A percentile compares a stretch with the other conserved stretches of the same genome.
phyloP scores from a whole-genome alignment of 345 rosid species.

The Citrus sp. region DNA sequence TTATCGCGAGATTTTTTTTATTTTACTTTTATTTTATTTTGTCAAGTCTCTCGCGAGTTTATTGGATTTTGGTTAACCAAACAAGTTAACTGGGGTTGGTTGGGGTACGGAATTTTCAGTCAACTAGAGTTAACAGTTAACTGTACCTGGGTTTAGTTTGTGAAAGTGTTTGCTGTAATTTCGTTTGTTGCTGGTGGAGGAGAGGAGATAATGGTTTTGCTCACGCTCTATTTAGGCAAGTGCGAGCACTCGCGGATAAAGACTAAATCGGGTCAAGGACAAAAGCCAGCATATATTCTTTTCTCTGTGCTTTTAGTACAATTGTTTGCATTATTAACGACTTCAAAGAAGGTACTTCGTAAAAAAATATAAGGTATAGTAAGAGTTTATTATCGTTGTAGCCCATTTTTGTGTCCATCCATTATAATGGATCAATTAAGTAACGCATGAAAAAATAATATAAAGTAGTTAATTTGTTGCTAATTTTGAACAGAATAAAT shows the following conservation, averaged over 20 bases:
- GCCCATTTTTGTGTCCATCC: no score
- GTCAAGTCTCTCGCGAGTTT: not conserved
- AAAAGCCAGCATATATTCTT: no score
- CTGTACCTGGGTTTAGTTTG: constrained; percentile 5
- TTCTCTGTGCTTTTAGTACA: no score
- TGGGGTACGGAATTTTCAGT: not conserved
- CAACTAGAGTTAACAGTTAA: constrained; percentile 20
- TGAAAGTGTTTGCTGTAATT: constrained; percentile 9
- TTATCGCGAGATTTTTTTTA: not conserved
- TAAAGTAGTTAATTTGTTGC: no score
- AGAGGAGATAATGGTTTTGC: not conserved
- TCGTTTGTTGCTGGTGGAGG: not conserved
- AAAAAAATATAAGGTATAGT: no score
- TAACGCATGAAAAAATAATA: no score
- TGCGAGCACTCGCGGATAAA: not conserved
- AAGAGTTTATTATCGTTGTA: no score
- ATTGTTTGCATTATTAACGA: no score
- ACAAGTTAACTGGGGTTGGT: constrained; percentile 24
- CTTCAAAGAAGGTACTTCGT: no score
- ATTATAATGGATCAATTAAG: no score
- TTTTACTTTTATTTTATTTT: not conserved
- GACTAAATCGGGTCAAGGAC: no score
- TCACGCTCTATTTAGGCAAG: not conserved
- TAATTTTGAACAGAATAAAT: no score
- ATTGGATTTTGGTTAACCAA: constrained; percentile 17